phyloP scores from a whole-genome alignment of 768 basidiomycete species.

The Trametes villosa region DNA sequence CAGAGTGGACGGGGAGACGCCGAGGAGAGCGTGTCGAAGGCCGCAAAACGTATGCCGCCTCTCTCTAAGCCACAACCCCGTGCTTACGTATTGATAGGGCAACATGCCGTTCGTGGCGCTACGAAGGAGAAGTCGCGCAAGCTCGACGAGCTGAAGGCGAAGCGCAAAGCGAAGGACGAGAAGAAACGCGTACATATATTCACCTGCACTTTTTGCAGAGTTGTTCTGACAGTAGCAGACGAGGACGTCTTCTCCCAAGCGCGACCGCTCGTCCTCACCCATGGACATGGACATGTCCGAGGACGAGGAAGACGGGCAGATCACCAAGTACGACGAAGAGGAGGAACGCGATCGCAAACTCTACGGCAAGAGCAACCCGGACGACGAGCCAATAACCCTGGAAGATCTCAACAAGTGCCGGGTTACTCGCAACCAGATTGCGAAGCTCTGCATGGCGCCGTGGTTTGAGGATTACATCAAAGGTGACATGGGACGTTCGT shows the following conservation, averaged over 20 bases:
- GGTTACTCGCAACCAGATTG: slow-evolving; percentile 71
- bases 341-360: slow-evolving; percentile 65
- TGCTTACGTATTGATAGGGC: slow-evolving; percentile 50
- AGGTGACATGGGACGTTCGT: slow-evolving; percentile 47
- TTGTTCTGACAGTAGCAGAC: slow-evolving; percentile 41
- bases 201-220: slow-evolving; percentile 6
- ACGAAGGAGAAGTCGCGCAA: slow-evolving; percentile 82
- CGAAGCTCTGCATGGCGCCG: slow-evolving; percentile 70
- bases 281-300: slow-evolving; percentile 88
- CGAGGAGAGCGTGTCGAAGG: slow-evolving; percentile 66
- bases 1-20: slow-evolving; percentile 55
- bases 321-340: slow-evolving; percentile 72
- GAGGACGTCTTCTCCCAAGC: slow-evolving; percentile 58
- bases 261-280: slow-evolving; percentile 76
- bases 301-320: slow-evolving; percentile 80
- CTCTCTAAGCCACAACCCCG: no score
- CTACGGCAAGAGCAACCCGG: slow-evolving; percentile 46
- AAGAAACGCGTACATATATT: slow-evolving; percentile 68
- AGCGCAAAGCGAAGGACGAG: slow-evolving; percentile 87
- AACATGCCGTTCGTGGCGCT: slow-evolving; percentile 71
- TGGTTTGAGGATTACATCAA: slow-evolving; percentile 88
- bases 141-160: slow-evolving; percentile 85
- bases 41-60: slow-evolving; percentile 70
- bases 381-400: slow-evolving; percentile 53
- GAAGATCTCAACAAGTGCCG: slow-evolving; percentile 64